Conservation (phyloP, 768 basidiomycete genomes). For the Psilocybe subaeruginosa region DNA sequence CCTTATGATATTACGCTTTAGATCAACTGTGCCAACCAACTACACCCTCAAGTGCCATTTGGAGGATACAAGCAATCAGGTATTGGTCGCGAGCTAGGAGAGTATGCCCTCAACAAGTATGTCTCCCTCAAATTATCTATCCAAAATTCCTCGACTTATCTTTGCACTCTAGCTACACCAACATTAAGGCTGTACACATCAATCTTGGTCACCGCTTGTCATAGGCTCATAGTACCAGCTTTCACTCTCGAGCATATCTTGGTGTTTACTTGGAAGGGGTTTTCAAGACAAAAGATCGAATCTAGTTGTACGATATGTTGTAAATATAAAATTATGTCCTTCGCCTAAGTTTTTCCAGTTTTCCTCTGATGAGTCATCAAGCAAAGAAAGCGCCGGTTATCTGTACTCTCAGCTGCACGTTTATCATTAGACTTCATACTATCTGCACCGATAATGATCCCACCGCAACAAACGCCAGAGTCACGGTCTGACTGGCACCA, state of each 20-base stretch:
- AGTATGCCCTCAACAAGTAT: constrained; percentile 70
- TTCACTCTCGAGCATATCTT: background rate
- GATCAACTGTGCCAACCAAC: constrained; percentile 52
- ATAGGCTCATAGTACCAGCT: background rate
- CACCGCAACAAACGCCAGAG: no score
- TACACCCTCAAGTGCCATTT: constrained; percentile 69
- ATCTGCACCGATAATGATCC: no score
- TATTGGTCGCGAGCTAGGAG: constrained; percentile 80
- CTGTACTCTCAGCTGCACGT: no score
- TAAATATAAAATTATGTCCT: background rate
- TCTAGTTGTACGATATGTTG: background rate
- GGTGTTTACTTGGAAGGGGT: background rate
- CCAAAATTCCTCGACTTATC: background rate
- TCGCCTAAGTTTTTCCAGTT: no score
- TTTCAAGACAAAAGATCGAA: background rate
- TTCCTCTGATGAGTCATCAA: no score
- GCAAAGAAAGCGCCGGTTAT: no score
- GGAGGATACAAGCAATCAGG: constrained; percentile 88
- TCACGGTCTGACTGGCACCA: no score
- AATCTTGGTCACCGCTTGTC: constrained; percentile 39
- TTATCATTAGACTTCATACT: no score
- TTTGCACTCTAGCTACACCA: constrained; percentile 50
- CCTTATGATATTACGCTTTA: constrained; percentile 14
- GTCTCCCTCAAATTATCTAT: constrained; percentile 19
- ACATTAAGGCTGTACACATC: constrained; percentile 72